Conservation (phyloP, 176 grass and related monocot species). For the Oryza longistaminata region DNA sequence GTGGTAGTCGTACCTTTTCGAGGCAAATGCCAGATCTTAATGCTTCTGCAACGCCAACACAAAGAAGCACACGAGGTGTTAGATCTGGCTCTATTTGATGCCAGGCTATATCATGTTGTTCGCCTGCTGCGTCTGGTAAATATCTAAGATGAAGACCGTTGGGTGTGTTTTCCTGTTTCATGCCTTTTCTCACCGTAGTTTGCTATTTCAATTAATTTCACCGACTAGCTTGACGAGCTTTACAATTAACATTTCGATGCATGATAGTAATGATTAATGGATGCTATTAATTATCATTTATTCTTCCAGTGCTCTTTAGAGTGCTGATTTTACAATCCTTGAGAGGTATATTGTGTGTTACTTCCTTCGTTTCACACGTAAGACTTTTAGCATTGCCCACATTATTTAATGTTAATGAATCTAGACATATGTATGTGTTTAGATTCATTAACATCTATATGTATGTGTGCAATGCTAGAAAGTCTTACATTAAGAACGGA, state of each 20-base stretch:
- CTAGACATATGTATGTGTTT: too few relatives aligned
- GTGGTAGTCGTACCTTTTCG: conserved; percentile 35
- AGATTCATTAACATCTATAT: too few relatives aligned
- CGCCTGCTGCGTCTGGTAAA: conserved; percentile 4
- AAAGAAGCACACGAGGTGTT: conserved; percentile 32
- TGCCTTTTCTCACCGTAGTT: not conserved
- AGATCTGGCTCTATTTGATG: conserved; percentile 29
- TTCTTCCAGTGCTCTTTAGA: not conserved
- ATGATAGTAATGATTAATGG: too few relatives aligned
- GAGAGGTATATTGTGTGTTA: too few relatives aligned
- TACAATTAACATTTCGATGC: too few relatives aligned
- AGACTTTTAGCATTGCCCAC: too few relatives aligned
- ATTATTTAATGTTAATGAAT: too few relatives aligned
- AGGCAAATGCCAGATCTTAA: conserved; percentile 35
- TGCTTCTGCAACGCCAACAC: conserved; percentile 21
- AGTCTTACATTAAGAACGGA: not conserved
- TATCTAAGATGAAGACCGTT: conserved; percentile 6
- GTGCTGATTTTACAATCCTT: too few relatives aligned
- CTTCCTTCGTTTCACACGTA: too few relatives aligned
- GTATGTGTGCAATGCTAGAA: too few relatives aligned
- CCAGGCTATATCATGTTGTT: conserved; percentile 35
- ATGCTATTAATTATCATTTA: not conserved
- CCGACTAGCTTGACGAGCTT: not conserved
- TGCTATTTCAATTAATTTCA: not conserved
- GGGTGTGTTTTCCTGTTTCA: not conserved